These are phyloP conservation scores for Phytophthora sansomeana DNA, from an alignment of 352 stramenopile genomes.

Conservation along the genomic window DNA sequence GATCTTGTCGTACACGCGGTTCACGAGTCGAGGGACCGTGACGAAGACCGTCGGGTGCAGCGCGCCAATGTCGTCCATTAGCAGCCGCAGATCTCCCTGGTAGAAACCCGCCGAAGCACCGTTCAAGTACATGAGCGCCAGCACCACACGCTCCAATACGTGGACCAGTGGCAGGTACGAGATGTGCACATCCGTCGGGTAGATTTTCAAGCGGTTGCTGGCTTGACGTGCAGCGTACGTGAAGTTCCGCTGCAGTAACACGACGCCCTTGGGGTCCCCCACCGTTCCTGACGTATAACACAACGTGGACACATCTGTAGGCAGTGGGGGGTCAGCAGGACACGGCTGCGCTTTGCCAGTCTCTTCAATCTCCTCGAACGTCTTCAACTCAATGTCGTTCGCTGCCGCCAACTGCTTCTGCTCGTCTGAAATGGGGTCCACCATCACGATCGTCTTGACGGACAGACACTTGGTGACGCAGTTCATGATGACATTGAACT, in stretches of 20 bases:
- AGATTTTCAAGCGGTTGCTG: slow-evolving; percentile 34
- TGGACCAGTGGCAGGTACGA: slow-evolving; percentile 96
- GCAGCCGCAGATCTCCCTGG: slow-evolving; percentile 84
- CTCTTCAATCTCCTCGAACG: slow-evolving; percentile 39
- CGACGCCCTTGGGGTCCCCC: slow-evolving; percentile 94
- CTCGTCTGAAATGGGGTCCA: slow-evolving; percentile 37
- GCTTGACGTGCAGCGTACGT: slow-evolving; percentile 23
- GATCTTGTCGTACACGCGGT: slow-evolving; percentile 97
- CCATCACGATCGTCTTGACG: slow-evolving; percentile 44
- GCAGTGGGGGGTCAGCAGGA: slow-evolving; percentile 41
- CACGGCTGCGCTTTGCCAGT: slow-evolving; percentile 31
- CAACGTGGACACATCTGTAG: slow-evolving; percentile 90
- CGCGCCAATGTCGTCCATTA: slow-evolving; percentile 93
- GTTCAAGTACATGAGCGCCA: slow-evolving; percentile 78
- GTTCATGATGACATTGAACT: slow-evolving; percentile 45
- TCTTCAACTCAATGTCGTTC: slow-evolving; percentile 43
- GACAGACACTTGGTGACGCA: slow-evolving; percentile 40
- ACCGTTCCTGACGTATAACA: slow-evolving; percentile 95
- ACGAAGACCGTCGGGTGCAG: slow-evolving; percentile 93
- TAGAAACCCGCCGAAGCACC: slow-evolving; percentile 76
- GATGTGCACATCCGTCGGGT: slow-evolving; percentile 86
- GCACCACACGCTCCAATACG: slow-evolving; percentile 95
- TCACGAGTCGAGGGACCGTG: slow-evolving; percentile 94
- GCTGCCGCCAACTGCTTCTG: slow-evolving; percentile 32
- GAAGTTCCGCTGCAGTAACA: slow-evolving; percentile 89